Evolutionary conservation across 805 yeast species (phyloP), one percentile per base, ranked within the genome.

Genomic region (Saccharomycopsis malanga): DNA sequence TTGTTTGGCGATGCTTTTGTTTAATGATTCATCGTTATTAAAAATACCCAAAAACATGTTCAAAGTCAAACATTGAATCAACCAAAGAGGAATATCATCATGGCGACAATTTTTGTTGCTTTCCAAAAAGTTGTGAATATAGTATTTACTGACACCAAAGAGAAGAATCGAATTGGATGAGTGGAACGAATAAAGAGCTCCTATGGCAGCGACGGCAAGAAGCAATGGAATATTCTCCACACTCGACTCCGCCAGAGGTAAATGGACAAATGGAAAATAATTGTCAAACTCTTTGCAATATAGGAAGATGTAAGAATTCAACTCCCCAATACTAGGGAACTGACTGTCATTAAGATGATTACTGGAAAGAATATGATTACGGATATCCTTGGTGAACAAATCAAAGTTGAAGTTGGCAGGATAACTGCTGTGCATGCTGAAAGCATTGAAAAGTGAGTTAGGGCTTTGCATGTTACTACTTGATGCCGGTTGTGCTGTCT

Each of bases 41-140:
- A 88, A 88, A 30, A 89, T 71, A 1, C 96, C 96, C 60, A 86
- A 82, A 43, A 87, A 77, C 7, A 87, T 88, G 27, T 88, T 76
- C 39, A 91, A 70, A 0, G 89, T 81, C 62, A 87, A 75, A 3
- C 91, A 77, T 61, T 89, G 98, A 38, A 89, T 79, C 46, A 87
- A 66, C 95, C 96, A 87, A 35, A 87, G 66, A 3, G 96, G 95
- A 23, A 88, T 82, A 37, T 76, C 75, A 55, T 77, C 76, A 42
- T 72, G 57, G 52, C 72, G 72, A 54, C 65, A 57, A 57, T 62
- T 47, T 57, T 58, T 65, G 69, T 49, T 54, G 42, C 68, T 59
- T 55, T 81, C 87, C 68, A 84, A 72, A 54, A 72, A 77, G 52
- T 74, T 75, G 58, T 83, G 87, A 47, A 83, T 76, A 53, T 81